Percentiles rank a stretch among this genome's conserved stretches.
phyloP scores from a whole-genome alignment of 257 asterid genomes.

The Nicotiana benthamiana region DNA sequence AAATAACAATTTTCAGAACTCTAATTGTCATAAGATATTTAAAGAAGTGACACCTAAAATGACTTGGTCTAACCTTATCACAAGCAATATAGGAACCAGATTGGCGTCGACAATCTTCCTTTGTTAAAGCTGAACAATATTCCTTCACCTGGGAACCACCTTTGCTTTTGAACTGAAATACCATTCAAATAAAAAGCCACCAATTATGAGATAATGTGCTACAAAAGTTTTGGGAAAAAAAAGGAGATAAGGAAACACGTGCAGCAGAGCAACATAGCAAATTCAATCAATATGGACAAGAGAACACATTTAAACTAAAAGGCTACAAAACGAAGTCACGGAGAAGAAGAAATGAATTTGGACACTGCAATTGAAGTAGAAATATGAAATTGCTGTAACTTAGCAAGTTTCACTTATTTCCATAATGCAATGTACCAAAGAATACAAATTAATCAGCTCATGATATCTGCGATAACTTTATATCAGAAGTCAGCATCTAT shows the following conservation, averaged over 20 bases:
- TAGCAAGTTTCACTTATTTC: not conserved
- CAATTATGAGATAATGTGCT: not conserved
- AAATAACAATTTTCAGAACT: not conserved
- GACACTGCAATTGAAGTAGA: not conserved
- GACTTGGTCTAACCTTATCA: conserved; percentile 57
- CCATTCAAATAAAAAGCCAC: not conserved
- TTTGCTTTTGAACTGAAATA: conserved; percentile 82
- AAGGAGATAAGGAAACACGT: not conserved
- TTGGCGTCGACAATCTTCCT: conserved; percentile 96
- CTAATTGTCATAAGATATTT: not conserved
- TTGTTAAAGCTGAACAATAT: conserved; percentile 82
- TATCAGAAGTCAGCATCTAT: not conserved
- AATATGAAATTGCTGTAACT: not conserved
- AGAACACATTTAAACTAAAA: not conserved
- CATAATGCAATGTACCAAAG: not conserved
- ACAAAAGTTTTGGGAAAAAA: not conserved
- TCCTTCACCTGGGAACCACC: conserved; percentile 98
- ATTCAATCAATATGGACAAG: not conserved
- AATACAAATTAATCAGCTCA: not conserved
- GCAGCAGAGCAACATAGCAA: not conserved
- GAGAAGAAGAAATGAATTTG: not conserved
- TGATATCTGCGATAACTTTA: not conserved
- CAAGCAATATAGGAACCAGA: conserved; percentile 79
- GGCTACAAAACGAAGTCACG: not conserved
- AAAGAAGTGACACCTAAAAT: not conserved